These are phyloP conservation scores for Cercophora samala DNA, from an alignment of 495 filamentous ascomycete species.

Conservation along the genomic window DNA sequence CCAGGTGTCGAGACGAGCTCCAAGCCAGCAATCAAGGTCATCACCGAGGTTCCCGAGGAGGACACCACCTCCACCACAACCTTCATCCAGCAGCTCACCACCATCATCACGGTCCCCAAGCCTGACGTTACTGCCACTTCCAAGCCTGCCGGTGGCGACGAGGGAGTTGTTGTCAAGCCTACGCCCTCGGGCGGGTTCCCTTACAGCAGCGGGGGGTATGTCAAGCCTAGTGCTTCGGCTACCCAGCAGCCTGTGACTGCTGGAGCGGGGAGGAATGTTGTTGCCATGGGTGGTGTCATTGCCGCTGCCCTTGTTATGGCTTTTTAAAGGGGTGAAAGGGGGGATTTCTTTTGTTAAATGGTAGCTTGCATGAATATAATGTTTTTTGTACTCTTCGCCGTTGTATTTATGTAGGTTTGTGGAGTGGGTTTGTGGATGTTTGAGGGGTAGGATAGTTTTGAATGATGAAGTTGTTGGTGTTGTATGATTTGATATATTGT, in stretches of 20 bases:
- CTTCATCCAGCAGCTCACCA: constrained; percentile 24
- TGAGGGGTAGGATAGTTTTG: background rate
- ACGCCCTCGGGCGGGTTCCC: constrained; percentile 16
- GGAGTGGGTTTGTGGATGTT: background rate
- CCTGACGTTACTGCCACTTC: constrained; percentile 9
- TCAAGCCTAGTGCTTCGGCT: constrained; percentile 10
- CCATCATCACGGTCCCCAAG: constrained; percentile 27
- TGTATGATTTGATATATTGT: too few relatives aligned
- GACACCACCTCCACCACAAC: constrained; percentile 17
- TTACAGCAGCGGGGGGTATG: constrained; percentile 6
- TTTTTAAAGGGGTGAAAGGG: constrained; percentile 17
- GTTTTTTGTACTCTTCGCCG: background rate
- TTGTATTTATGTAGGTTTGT: background rate
- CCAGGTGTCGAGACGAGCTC: background rate
- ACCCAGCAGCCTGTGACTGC: constrained; percentile 22
- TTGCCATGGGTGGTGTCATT: constrained; percentile 21
- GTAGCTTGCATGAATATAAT: background rate
- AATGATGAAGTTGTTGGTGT: too few relatives aligned
- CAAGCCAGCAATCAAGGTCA: background rate
- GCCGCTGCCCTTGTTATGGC: constrained; percentile 27
- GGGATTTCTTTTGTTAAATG: constrained; percentile 7
- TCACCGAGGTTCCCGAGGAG: background rate
- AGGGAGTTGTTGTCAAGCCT: constrained; percentile 6
- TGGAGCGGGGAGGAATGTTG: constrained; percentile 31
- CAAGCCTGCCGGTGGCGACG: background rate